phyloP scores from a whole-genome alignment of 2,329 filamentous ascomycete species.

The Arthrobotrys sinensis region DNA sequence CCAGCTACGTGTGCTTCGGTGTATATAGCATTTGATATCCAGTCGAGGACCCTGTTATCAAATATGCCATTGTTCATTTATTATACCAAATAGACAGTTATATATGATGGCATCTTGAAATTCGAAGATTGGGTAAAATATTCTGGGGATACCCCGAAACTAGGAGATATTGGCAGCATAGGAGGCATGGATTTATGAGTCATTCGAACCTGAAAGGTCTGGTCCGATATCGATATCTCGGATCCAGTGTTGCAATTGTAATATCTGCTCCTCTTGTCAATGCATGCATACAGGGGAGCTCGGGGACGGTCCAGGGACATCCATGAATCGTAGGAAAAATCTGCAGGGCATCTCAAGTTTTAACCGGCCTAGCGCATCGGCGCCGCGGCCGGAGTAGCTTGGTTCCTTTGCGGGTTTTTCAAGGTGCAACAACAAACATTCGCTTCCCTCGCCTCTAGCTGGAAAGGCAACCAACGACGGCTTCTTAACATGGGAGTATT shows the following conservation, averaged over 20 bases:
- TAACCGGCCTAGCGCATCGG: constrained; percentile 45
- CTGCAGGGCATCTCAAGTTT: constrained; percentile 35
- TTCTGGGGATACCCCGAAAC: not conserved
- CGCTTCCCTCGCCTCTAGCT: not conserved
- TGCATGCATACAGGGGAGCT: constrained; percentile 16
- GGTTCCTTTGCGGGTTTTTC: constrained; percentile 43
- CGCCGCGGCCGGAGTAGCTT: constrained; percentile 48
- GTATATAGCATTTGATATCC: constrained; percentile 7
- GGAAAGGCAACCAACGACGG: constrained; percentile 28
- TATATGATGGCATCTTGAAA: not conserved
- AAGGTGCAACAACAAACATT: constrained; percentile 33
- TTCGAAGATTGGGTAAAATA: not conserved
- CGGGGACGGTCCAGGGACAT: constrained; percentile 17
- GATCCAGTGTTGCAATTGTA: constrained; percentile 13
- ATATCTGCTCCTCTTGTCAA: not conserved
- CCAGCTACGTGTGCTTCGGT: not conserved
- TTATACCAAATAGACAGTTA: constrained; percentile 14
- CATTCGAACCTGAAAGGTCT: not conserved
- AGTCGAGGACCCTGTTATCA: not conserved
- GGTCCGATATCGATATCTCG: constrained; percentile 12
- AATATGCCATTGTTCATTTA: not conserved
- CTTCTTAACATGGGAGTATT: constrained; percentile 49
- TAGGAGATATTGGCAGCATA: not conserved
- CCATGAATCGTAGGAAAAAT: constrained; percentile 14
- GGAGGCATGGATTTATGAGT: constrained; percentile 11